phyloP scores from a whole-genome alignment of 2,329 filamentous ascomycete species.

The Aspergillus pseudoviridinutans region DNA sequence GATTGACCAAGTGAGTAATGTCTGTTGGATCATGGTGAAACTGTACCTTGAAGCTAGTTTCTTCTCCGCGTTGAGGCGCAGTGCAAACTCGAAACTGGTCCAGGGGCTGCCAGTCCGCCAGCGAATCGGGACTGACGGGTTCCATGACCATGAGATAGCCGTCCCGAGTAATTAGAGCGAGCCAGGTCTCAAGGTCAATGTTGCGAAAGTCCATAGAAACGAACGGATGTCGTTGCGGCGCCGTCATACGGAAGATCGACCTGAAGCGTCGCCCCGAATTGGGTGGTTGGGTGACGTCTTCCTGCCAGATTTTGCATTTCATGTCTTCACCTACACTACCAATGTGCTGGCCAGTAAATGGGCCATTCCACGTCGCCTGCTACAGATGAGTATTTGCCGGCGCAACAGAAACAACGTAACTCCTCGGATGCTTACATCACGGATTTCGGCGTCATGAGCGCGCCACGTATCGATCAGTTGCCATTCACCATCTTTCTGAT shows the following conservation, averaged over 20 bases:
- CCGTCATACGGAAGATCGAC: conserved; percentile 57
- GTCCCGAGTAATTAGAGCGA: conserved; percentile 79
- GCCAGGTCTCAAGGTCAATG: conserved; percentile 75
- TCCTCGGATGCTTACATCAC: conserved; percentile 61
- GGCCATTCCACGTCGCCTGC: conserved; percentile 89
- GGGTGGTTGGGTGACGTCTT: conserved; percentile 75
- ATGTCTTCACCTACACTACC: conserved; percentile 87
- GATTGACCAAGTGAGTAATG: conserved; percentile 71
- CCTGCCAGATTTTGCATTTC: conserved; percentile 86
- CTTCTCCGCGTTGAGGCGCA: conserved; percentile 71
- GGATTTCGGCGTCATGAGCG: conserved; percentile 84
- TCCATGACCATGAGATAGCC: conserved; percentile 77
- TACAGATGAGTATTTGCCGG: conserved; percentile 16
- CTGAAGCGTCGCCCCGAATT: conserved; percentile 76
- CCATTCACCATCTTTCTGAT: conserved; percentile 72
- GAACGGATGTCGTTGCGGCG: conserved; percentile 66
- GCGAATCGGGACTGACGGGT: conserved; percentile 76
- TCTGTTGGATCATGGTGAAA: conserved; percentile 78
- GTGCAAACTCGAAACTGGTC: conserved; percentile 73
- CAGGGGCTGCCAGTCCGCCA: conserved; percentile 70
- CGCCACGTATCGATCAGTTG: conserved; percentile 80
- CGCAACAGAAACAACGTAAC: conserved; percentile 5
- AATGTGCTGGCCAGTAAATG: conserved; percentile 81
- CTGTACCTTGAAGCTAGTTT: conserved; percentile 77
- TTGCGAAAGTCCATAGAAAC: conserved; percentile 83